Percentiles rank a stretch among this genome's conserved stretches.
These are phyloP conservation scores for Helenozyma baotianmanensis DNA, from an alignment of 805 yeast species.

Conservation along the genomic window DNA sequence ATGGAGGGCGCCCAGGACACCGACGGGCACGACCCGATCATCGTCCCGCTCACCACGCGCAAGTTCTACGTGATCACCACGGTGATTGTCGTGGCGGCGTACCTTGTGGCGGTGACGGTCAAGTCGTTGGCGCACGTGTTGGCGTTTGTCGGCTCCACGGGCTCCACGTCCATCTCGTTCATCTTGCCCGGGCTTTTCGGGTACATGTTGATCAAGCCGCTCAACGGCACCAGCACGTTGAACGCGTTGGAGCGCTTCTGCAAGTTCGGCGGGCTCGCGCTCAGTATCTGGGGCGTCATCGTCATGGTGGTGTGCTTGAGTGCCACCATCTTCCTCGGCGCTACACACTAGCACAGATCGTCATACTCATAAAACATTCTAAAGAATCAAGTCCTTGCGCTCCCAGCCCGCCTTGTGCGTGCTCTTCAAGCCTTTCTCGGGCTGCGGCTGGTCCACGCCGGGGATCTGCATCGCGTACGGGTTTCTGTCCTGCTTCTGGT, in stretches of 20 bases:
- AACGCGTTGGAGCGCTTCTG: slow-evolving; percentile 28
- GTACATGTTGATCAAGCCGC: slow-evolving; percentile 59
- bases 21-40: slow-evolving; percentile 42
- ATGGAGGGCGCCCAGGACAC: slow-evolving; percentile 45
- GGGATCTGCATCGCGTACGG: slow-evolving; percentile 54
- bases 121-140: slow-evolving; percentile 74
- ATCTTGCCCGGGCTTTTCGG: slow-evolving; percentile 88
- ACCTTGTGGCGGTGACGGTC: slow-evolving; percentile 60
- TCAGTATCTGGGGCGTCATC: slow-evolving; percentile 63
- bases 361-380: too few relatives aligned
- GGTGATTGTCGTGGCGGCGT: slow-evolving; percentile 46
- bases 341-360: slow-evolving; percentile 21
- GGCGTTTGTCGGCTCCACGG: slow-evolving; percentile 89
- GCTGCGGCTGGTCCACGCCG: slow-evolving; percentile 32
- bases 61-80: slow-evolving; percentile 27
- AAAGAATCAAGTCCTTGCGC: slow-evolving; percentile 30
- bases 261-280: slow-evolving; percentile 47
- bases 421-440: slow-evolving; percentile 30
- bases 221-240: slow-evolving; percentile 22
- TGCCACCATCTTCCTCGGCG: slow-evolving; percentile 43
- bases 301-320: slow-evolving; percentile 68
- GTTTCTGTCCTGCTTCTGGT: slow-evolving; percentile 52
- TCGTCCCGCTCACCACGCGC: slow-evolving; percentile 27
- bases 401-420: slow-evolving; percentile 39
- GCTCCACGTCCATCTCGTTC: slow-evolving; percentile 87